These are phyloP conservation scores for Ustilago hordei DNA, from an alignment of 1,284 basidiomycete species.

Conservation along the genomic window DNA sequence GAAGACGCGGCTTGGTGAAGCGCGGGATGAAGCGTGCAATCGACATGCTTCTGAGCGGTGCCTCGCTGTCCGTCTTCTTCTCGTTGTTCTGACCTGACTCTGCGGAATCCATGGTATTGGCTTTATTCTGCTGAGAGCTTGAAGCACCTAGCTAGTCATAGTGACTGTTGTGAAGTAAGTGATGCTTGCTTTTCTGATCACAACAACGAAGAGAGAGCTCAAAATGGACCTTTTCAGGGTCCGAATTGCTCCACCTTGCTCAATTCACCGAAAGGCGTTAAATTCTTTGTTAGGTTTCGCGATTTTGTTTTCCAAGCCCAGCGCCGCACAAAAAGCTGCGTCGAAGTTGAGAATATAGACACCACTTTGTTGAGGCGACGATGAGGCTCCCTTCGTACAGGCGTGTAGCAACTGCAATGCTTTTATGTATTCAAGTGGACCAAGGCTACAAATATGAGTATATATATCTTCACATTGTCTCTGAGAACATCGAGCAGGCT, in stretches of 20 bases:
- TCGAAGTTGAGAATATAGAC: too few relatives aligned
- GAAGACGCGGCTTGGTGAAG: slow-evolving; percentile 36
- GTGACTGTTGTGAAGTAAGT: neutral
- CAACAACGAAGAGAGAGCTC: neutral
- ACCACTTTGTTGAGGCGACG: too few relatives aligned
- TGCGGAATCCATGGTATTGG: slow-evolving; percentile 3
- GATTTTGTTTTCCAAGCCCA: neutral
- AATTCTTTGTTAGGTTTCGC: neutral
- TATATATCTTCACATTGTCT: too few relatives aligned
- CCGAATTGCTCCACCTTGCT: neutral
- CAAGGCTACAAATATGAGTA: too few relatives aligned
- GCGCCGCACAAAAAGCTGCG: too few relatives aligned
- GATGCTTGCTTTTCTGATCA: too few relatives aligned
- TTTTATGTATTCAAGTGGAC: too few relatives aligned
- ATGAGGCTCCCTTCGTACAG: too few relatives aligned
- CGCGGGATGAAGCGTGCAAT: slow-evolving; percentile 43
- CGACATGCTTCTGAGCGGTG: slow-evolving; percentile 29
- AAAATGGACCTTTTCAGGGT: slow-evolving; percentile 4
- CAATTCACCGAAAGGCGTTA: neutral
- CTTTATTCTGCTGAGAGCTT: neutral
- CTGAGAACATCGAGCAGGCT: too few relatives aligned
- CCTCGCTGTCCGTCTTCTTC: neutral
- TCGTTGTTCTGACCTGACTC: slow-evolving; percentile 4
- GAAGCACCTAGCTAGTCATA: neutral
- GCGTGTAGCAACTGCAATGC: too few relatives aligned